Conservation (phyloP, 257 asterid genomes). For the Solanum appendiculatum region DNA sequence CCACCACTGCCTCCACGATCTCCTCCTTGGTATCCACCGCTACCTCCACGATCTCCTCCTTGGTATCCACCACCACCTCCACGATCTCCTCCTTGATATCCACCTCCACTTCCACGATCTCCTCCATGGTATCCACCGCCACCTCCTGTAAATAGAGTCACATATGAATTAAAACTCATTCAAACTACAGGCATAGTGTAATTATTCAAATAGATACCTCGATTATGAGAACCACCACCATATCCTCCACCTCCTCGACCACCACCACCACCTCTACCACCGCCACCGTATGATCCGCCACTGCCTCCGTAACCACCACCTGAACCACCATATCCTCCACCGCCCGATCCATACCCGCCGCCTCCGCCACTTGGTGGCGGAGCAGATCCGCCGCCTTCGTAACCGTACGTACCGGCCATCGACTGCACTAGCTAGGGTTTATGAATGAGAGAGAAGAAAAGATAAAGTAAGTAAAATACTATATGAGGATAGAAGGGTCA, state of each 20-base stretch:
- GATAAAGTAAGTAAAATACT: neutral
- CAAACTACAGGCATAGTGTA: neutral
- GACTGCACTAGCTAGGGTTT: conserved; percentile 4
- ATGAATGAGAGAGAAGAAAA: neutral
- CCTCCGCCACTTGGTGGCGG: neutral
- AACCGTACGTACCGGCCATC: conserved; percentile 9
- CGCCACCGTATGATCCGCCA: conserved; percentile 12
- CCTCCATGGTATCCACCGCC: conserved; percentile 1
- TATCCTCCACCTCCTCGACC: conserved; percentile 43
- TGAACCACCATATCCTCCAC: conserved; percentile 43
- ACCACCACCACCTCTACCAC: conserved; percentile 1
- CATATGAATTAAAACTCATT: neutral
- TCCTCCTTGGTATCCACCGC: neutral
- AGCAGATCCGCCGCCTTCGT: conserved; percentile 10
- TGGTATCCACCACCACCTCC: conserved; percentile 42
- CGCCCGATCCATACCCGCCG: neutral
- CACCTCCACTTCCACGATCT: conserved; percentile 16
- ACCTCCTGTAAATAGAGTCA: conserved; percentile 18
- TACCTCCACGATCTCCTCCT: conserved; percentile 40
- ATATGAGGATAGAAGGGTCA: neutral
- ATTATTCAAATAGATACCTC: conserved; percentile 27
- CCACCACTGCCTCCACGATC: conserved; percentile 24
- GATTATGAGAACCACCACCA: conserved; percentile 32
- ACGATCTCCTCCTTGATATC: conserved; percentile 30
- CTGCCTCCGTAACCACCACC: conserved; percentile 43